phyloP scores from a whole-genome alignment of 345 rosid genomes.

The Lumnitzera littorea region DNA sequence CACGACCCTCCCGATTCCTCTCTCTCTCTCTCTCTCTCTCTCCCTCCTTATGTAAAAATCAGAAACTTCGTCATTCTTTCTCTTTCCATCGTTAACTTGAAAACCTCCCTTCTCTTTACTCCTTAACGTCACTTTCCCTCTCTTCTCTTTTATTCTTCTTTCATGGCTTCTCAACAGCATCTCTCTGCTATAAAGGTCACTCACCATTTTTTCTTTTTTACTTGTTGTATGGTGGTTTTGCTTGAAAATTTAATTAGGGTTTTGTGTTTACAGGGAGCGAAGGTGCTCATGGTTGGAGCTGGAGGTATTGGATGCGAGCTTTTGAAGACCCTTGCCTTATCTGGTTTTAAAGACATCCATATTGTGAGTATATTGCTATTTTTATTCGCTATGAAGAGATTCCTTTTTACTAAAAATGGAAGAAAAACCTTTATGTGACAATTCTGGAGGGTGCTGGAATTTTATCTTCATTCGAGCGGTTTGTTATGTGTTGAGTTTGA shows the following conservation, averaged over 20 bases:
- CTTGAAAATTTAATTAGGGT: slow-evolving; percentile 8
- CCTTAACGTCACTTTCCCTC: slow-evolving; percentile 13
- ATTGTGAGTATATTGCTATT: slow-evolving; percentile 47
- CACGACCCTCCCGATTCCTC: no score
- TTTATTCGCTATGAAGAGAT: background rate
- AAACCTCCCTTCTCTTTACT: slow-evolving; percentile 1
- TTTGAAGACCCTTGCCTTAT: slow-evolving; percentile 90
- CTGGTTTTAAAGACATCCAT: slow-evolving; percentile 89
- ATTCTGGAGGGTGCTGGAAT: background rate
- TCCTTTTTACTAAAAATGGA: background rate
- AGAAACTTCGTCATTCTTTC: background rate
- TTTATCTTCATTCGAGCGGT: background rate
- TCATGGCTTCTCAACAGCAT: slow-evolving; percentile 49
- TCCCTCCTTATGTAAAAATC: no score
- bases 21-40: no score
- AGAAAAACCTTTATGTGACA: background rate
- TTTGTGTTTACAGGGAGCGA: slow-evolving; percentile 56
- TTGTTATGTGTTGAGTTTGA: background rate
- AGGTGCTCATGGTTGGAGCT: slow-evolving; percentile 98
- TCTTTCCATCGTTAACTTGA: background rate
- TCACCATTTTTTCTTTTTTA: background rate
- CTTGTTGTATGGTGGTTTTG: background rate
- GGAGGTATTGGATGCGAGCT: slow-evolving; percentile 99
- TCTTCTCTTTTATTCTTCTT: slow-evolving; percentile 6
- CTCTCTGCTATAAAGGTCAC: slow-evolving; percentile 49